Evolutionary conservation across 257 asterid genomes (phyloP).

Genomic region (Solanum okadae): DNA sequence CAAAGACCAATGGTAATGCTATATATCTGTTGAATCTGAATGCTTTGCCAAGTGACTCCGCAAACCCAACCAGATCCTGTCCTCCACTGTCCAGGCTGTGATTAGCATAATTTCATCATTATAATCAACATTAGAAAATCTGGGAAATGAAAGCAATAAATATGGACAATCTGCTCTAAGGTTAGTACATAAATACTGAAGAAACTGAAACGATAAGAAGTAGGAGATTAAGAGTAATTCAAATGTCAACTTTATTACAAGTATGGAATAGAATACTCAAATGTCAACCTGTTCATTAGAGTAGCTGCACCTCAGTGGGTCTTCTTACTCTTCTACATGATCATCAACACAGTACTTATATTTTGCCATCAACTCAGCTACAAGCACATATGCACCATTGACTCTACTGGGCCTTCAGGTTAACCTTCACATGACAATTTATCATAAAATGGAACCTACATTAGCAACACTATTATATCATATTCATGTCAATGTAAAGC

Average conservation of each 20-base stretch:
- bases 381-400: neutral
- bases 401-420: neutral
- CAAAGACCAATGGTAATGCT: neutral
- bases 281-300: neutral
- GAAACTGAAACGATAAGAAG: neutral
- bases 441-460: neutral
- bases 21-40: neutral
- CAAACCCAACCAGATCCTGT: neutral
- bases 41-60: neutral
- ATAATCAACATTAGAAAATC: neutral
- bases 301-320: neutral
- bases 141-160: neutral
- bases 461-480: neutral
- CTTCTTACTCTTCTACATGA: neutral
- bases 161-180: neutral
- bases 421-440: neutral
- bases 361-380: neutral
- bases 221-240: neutral
- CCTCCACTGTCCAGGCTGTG: neutral
- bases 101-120: neutral
- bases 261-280: neutral
- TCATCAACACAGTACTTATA: neutral
- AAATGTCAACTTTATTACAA: neutral
- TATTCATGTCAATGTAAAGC: neutral
- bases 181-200: neutral